phyloP scores from a whole-genome alignment of 2,329 filamentous ascomycete species.

The Talaromyces sp. region DNA sequence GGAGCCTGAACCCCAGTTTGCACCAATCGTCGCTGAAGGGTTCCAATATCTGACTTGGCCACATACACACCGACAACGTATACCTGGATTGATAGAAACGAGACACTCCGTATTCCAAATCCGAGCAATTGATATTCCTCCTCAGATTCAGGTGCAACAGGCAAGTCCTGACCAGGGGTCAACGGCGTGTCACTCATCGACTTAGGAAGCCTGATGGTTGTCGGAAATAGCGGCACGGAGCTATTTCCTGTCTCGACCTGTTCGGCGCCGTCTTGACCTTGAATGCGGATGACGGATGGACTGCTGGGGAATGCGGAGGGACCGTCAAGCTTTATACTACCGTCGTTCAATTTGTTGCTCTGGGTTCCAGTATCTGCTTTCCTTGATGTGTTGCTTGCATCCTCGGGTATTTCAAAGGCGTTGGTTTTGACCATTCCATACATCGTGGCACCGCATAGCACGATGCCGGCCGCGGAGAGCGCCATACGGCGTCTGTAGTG shows the following conservation, averaged over 20 bases:
- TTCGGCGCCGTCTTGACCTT: conserved; percentile 60
- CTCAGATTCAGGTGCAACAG: conserved; percentile 42
- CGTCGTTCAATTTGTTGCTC: conserved; percentile 16
- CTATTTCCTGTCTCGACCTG: conserved; percentile 77
- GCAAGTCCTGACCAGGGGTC: conserved; percentile 36
- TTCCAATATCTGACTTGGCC: conserved; percentile 73
- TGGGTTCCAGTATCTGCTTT: conserved; percentile 15
- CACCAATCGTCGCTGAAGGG: conserved; percentile 73
- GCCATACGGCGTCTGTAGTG: conserved; percentile 32
- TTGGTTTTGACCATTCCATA: conserved; percentile 40
- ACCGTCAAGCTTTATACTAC: conserved; percentile 39
- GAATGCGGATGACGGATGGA: conserved; percentile 34
- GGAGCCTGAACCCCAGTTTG: conserved; percentile 55
- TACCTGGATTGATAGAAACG: conserved; percentile 83
- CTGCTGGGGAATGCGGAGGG: conserved; percentile 34
- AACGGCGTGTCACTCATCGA: conserved; percentile 33
- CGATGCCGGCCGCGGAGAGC: conserved; percentile 38
- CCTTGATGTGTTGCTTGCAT: conserved; percentile 19
- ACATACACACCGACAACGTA: conserved; percentile 94
- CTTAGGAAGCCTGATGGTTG: conserved; percentile 61
- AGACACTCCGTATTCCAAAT: conserved; percentile 82
- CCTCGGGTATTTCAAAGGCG: conserved; percentile 30
- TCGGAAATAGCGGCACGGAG: conserved; percentile 75
- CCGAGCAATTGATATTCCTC: conserved; percentile 83
- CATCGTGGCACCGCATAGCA: conserved; percentile 38